Evolutionary conservation across 768 basidiomycete genomes (phyloP).

Genomic region (Auriscalpium orientale): DNA sequence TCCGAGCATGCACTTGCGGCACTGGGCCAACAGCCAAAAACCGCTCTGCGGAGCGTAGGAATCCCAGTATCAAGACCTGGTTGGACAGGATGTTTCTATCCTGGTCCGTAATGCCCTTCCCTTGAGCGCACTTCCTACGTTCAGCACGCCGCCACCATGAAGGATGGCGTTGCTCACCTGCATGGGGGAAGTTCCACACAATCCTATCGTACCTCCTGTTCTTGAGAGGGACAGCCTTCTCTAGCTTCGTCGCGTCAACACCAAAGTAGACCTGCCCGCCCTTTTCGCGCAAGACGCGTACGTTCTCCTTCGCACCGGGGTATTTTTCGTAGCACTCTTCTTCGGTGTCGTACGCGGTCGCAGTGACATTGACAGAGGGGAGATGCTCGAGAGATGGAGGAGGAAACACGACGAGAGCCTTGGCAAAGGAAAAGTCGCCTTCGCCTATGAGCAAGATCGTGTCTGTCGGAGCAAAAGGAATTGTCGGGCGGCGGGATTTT

Average conservation of each 20-base stretch:
- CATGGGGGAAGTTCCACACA: conserved; percentile 96
- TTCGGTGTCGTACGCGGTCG: conserved; percentile 82
- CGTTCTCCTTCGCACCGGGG: conserved; percentile 57
- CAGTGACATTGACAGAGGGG: conserved; percentile 61
- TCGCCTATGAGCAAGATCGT: conserved; percentile 80
- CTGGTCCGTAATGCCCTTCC: conserved; percentile 87
- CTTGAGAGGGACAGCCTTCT: conserved; percentile 49
- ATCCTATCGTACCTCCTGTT: conserved; percentile 67
- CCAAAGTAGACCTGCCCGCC: conserved; percentile 72
- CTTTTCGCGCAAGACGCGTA: conserved; percentile 41
- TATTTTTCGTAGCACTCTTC: conserved; percentile 76
- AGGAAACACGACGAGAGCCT: conserved; percentile 52
- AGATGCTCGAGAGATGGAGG: conserved; percentile 41
- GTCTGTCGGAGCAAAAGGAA: conserved; percentile 61
- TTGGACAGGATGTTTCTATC: conserved; percentile 89
- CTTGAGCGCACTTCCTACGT: conserved; percentile 28
- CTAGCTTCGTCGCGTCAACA: conserved; percentile 78
- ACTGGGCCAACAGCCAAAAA: conserved; percentile 51
- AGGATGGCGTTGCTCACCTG: conserved; percentile 46
- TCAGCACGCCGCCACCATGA: not conserved
- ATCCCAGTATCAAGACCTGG: conserved; percentile 75
- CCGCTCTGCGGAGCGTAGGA: conserved; percentile 65
- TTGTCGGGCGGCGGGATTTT: conserved; percentile 33
- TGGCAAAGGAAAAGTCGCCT: conserved; percentile 91
- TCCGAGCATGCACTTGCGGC: conserved; percentile 33